Conservation (phyloP, 371 early-diverging fungal species). For the Circinella minor region DNA sequence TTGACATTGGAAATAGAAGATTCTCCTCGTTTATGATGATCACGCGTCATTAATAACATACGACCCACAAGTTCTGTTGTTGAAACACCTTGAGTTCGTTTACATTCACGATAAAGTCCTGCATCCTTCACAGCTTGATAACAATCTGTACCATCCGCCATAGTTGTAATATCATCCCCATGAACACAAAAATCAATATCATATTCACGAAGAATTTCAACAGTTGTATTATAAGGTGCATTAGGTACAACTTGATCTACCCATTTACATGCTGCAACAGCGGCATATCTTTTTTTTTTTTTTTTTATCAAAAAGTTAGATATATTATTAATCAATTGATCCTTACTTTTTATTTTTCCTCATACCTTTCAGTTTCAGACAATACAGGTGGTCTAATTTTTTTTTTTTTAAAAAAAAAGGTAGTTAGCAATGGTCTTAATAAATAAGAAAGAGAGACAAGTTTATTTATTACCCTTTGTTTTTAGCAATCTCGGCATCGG, state of each 20-base stretch:
- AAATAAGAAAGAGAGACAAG: too few species aligned
- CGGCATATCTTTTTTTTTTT: too few species aligned
- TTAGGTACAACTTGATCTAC: slow-evolving; percentile 91
- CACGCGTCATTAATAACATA: slow-evolving; percentile 90
- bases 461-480: slow-evolving; percentile 76
- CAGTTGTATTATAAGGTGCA: slow-evolving; percentile 92
- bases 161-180: slow-evolving; percentile 94
- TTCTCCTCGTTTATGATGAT: slow-evolving; percentile 74
- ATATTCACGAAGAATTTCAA: slow-evolving; percentile 83
- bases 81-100: slow-evolving; percentile 91
- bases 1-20: slow-evolving; percentile 66
- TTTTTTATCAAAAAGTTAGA: slow-evolving; percentile 18
- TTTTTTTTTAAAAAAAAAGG: too few species aligned
- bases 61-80: slow-evolving; percentile 96
- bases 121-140: slow-evolving; percentile 94
- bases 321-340: too few species aligned
- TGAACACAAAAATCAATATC: slow-evolving; percentile 94
- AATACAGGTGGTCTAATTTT: slow-evolving; percentile 90
- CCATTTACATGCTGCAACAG: slow-evolving; percentile 97
- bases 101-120: slow-evolving; percentile 92
- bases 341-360: not conserved
- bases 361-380: slow-evolving; percentile 93
- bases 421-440: too few species aligned
- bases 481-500: slow-evolving; percentile 86
- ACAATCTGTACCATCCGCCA: slow-evolving; percentile 94